phyloP scores from a whole-genome alignment of 2,329 filamentous ascomycete species.

The Sarocladiaceae sp. region DNA sequence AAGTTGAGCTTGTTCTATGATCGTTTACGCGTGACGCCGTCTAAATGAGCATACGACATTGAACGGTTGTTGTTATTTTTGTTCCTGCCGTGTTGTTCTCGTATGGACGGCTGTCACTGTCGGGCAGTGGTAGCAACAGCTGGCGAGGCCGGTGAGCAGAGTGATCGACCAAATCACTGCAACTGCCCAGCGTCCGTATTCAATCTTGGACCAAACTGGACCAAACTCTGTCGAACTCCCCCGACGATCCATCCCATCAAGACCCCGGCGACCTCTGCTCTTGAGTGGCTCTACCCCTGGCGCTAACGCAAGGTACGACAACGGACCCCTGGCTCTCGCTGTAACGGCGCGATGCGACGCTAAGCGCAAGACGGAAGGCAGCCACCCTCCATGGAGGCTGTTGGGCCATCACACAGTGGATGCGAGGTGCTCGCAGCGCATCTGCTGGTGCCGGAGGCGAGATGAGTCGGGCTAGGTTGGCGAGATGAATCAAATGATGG shows the following conservation, averaged over 20 bases:
- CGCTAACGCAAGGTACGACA: constrained; percentile 10
- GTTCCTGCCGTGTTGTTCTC: background rate
- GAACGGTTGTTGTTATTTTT: too few relatives aligned
- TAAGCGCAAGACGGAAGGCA: background rate
- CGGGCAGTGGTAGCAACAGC: background rate
- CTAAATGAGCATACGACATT: too few relatives aligned
- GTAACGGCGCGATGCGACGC: background rate
- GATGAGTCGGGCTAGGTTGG: too few relatives aligned
- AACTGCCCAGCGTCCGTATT: background rate
- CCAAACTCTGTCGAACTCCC: background rate
- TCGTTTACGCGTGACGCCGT: background rate
- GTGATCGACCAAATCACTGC: background rate
- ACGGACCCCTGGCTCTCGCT: constrained; percentile 1
- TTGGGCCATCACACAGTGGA: background rate
- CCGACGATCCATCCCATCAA: constrained; percentile 5
- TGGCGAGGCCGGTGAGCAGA: background rate
- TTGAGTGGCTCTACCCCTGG: constrained; percentile 6
- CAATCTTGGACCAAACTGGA: background rate
- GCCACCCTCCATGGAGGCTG: background rate
- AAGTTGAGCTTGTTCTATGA: background rate
- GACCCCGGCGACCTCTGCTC: background rate
- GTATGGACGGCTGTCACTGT: background rate
- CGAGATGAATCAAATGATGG: background rate
- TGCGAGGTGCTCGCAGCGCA: background rate
- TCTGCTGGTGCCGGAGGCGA: background rate